Evolutionary conservation across 495 filamentous ascomycete genomes (phyloP), one percentile per base, ranked within the genome.

Genomic region (Podospora comata): DNA sequence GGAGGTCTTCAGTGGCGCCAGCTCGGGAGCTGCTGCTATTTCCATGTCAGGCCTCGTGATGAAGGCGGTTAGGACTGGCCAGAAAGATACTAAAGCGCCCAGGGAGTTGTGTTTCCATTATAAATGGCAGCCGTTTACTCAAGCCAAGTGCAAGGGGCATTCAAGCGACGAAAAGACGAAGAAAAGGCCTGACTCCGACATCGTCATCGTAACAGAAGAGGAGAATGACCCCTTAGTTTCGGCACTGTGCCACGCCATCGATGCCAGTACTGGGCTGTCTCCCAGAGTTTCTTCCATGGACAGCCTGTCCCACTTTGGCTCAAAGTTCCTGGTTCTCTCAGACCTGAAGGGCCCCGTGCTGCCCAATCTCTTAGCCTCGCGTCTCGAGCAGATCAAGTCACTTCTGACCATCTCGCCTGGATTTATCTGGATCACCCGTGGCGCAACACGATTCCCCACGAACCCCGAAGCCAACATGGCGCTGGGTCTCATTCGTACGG

Each of bases 51-150:
- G 78, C 0, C 54, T 79, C 19, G 67, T 75, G 68, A 64, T 76
- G 62, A 72, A 65, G 44, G 59, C 71, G 15, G 28, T 79, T 4
- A 68, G 68, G 20, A 34, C 61, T 7, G 26, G 3, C 5, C 56
- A 48, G 2, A 28, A 32, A 4, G 65, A 69, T n/a, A 30, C 30
- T 0, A 34, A 65, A 2, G 59, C 60, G 4, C 74, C 78, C 15
- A 68, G 79, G 39, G 73, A 80, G 67, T 20, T 80, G 39, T 79
- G 76, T 54, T 85, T 80, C 66, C 80, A 81, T 64, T 59, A 82
- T 19, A 71, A 79, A 16, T 85, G 81, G 79, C 79, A 85, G 70
- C 80, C 60, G 3, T 26, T 68, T 7, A 62, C 60, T 30, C 11
- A 69, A 16, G 15, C 27, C 4, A 57, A 34, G 62, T 23, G 58